Evolutionary conservation across 2,329 filamentous ascomycete species (phyloP).

Genomic region (Epichloe uncinata): DNA sequence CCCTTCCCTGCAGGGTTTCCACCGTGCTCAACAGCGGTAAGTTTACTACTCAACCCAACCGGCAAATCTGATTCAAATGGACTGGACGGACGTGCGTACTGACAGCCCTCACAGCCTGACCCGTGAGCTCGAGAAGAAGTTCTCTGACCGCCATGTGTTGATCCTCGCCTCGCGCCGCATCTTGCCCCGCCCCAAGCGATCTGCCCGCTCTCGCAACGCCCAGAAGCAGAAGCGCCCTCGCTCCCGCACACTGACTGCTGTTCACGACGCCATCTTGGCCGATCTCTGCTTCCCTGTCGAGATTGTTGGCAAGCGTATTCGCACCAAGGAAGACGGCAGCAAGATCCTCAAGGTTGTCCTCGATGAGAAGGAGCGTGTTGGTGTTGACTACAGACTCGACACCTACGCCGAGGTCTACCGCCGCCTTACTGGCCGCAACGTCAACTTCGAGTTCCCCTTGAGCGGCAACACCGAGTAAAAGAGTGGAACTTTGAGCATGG

Average conservation of each 20-base stretch:
- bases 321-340: slow-evolving; percentile 97
- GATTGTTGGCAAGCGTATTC: slow-evolving; percentile 97
- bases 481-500: slow-evolving; percentile 37
- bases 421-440: slow-evolving; percentile 88
- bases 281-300: slow-evolving; percentile 99
- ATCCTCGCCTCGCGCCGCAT: slow-evolving; percentile 99
- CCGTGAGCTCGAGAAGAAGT: slow-evolving; percentile 99
- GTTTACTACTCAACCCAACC: slow-evolving; percentile 18
- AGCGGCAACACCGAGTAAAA: slow-evolving; percentile 49
- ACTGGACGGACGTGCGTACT: neutral
- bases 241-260: slow-evolving; percentile 92
- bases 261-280: slow-evolving; percentile 95
- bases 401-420: slow-evolving; percentile 99
- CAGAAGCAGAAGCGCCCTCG: slow-evolving; percentile 98
- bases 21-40: slow-evolving; percentile 99
- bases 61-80: neutral
- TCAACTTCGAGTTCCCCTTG: slow-evolving; percentile 96
- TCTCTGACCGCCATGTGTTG: slow-evolving; percentile 99
- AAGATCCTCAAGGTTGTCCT: slow-evolving; percentile 98
- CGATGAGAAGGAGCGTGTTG: slow-evolving; percentile 99
- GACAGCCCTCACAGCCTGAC: slow-evolving; percentile 59
- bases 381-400: slow-evolving; percentile 98
- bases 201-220: slow-evolving; percentile 86
- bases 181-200: slow-evolving; percentile 95
- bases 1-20: slow-evolving; percentile 95